phyloP scores from a whole-genome alignment of 805 yeast species.

The Barnettozyma wickerhamii region DNA sequence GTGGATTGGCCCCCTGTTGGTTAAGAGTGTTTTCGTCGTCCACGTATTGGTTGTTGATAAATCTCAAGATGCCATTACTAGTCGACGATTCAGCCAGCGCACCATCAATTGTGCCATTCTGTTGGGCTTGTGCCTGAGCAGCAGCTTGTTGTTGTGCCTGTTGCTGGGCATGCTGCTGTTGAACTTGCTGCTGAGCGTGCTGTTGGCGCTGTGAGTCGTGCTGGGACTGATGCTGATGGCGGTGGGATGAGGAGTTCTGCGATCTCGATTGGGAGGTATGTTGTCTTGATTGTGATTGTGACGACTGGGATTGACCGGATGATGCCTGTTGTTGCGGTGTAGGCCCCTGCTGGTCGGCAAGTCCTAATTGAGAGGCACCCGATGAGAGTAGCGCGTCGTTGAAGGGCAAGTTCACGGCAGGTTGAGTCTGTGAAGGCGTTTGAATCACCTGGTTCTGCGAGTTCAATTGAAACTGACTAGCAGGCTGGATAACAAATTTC shows the following conservation, averaged over 20 bases:
- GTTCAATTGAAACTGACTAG: conserved; percentile 27
- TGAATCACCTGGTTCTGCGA: conserved; percentile 14
- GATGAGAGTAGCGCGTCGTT: conserved; percentile 8
- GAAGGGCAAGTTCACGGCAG: conserved; percentile 7
- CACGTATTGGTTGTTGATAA: conserved; percentile 28
- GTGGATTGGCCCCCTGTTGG: conserved; percentile 5
- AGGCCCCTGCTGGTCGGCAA: conserved; percentile 8
- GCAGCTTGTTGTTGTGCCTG: conserved; percentile 2
- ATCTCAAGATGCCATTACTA: conserved; percentile 24
- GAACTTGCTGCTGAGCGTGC: conserved; percentile 11
- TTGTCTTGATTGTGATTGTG: neutral
- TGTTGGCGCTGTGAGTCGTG: conserved; percentile 13
- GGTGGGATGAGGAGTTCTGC: conserved; percentile 6
- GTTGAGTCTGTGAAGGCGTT: conserved; percentile 13
- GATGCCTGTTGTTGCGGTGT: conserved; percentile 17
- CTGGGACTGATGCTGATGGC: conserved; percentile 16
- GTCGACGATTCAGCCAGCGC: conserved; percentile 18
- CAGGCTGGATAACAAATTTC: conserved; percentile 26
- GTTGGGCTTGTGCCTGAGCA: conserved; percentile 7
- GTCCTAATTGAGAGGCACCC: conserved; percentile 2
- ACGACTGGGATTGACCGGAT: conserved; percentile 1
- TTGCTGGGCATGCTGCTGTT: conserved; percentile 12
- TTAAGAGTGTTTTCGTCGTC: conserved; percentile 23
- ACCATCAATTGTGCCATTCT: conserved; percentile 17
- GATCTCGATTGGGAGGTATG: conserved; percentile 23